A percentile compares a stretch with the other conserved stretches of the same genome.
phyloP scores from a whole-genome alignment of 1,139 yeast species.

The Protomyces inouyei region DNA sequence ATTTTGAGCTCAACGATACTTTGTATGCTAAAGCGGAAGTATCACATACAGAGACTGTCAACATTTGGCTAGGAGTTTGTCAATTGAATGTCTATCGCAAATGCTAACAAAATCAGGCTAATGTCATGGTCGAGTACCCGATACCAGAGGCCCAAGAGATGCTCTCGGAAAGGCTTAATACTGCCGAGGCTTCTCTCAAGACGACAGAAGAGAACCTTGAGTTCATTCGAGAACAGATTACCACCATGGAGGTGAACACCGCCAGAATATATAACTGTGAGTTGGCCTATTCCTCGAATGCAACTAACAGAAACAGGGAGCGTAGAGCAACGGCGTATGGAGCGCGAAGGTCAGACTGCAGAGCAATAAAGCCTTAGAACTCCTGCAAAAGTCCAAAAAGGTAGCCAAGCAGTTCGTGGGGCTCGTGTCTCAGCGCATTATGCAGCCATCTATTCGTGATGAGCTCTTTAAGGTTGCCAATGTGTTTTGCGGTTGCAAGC shows the following conservation, averaged over 20 bases:
- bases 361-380: background rate
- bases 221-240: constrained; percentile 82
- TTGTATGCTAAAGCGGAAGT: constrained; percentile 77
- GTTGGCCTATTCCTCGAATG: background rate
- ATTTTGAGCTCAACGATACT: constrained; percentile 89
- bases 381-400: constrained; percentile 12
- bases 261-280: constrained; percentile 80
- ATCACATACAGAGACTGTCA: constrained; percentile 58
- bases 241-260: constrained; percentile 96
- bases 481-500: constrained; percentile 6
- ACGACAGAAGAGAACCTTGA: constrained; percentile 79
- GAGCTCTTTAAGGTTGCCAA: constrained; percentile 9
- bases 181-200: constrained; percentile 56
- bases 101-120: constrained; percentile 49
- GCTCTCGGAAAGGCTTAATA: constrained; percentile 56
- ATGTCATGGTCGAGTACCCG: constrained; percentile 93
- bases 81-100: background rate
- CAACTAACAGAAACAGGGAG: background rate
- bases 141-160: constrained; percentile 77
- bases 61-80: constrained; percentile 73
- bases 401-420: constrained; percentile 18
- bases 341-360: background rate
- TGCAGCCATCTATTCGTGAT: constrained; percentile 22
- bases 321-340: background rate
- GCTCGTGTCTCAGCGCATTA: constrained; percentile 22